A percentile compares a stretch with the other conserved stretches of the same genome.
Conservation (phyloP, 306 rosid genomes). For the Rosa multiflora region DNA sequence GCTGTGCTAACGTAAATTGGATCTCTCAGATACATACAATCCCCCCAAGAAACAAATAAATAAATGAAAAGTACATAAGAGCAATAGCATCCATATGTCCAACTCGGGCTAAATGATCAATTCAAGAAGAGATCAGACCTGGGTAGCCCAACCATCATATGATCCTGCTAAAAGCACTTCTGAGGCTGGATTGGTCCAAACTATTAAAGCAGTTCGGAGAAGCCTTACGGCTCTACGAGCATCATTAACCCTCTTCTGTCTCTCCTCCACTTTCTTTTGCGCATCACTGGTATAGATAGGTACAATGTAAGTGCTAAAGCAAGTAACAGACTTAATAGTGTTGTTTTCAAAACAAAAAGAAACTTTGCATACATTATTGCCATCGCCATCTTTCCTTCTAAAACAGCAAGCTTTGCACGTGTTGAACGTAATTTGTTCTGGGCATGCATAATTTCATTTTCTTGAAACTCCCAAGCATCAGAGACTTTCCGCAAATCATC, state of each 20-base stretch:
- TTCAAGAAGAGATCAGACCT: slow-evolving; percentile 48
- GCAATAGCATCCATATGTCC: background rate
- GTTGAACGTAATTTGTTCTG: slow-evolving; percentile 60
- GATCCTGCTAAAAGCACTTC: slow-evolving; percentile 84
- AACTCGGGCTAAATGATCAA: background rate
- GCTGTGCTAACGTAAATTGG: background rate
- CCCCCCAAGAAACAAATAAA: background rate
- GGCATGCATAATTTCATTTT: slow-evolving; percentile 71
- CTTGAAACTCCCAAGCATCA: slow-evolving; percentile 84
- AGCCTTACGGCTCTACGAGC: slow-evolving; percentile 49
- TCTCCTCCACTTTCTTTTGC: slow-evolving; percentile 57
- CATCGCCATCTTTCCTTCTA: slow-evolving; percentile 87
- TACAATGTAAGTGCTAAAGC: slow-evolving; percentile 22
- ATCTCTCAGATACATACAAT: background rate
- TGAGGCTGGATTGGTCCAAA: slow-evolving; percentile 78
- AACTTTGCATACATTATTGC: slow-evolving; percentile 56
- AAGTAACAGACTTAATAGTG: background rate
- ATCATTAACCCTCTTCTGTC: slow-evolving; percentile 61
- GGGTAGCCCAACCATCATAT: slow-evolving; percentile 88
- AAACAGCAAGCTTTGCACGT: slow-evolving; percentile 72
- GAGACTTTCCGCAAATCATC: slow-evolving; percentile 51
- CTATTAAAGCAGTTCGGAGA: slow-evolving; percentile 57
- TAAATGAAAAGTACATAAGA: background rate
- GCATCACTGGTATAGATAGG: slow-evolving; percentile 51
- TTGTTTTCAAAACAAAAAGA: slow-evolving; percentile 22